These are phyloP conservation scores for Penicillium glabrum DNA, from an alignment of 2,329 filamentous ascomycete species.

Conservation along the genomic window DNA sequence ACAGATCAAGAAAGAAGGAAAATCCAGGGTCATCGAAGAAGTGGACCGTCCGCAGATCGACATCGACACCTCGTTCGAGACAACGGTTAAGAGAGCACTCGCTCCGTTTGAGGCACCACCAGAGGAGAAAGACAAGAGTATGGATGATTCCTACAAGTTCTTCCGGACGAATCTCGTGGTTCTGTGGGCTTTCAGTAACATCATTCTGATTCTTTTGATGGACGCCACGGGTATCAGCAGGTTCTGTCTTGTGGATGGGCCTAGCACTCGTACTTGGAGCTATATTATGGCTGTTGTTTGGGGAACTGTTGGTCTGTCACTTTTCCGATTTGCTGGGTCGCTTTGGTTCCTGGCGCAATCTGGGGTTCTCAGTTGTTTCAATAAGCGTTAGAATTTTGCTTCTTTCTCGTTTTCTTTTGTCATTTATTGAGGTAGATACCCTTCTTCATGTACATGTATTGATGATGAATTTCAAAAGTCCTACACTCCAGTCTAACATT, in stretches of 20 bases:
- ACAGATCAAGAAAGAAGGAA: slow-evolving; percentile 79
- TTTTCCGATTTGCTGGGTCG: slow-evolving; percentile 19
- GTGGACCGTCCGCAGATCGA: slow-evolving; percentile 92
- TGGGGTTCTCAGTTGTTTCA: slow-evolving; percentile 14
- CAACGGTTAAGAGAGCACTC: slow-evolving; percentile 87
- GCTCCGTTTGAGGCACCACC: slow-evolving; percentile 73
- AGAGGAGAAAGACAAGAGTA: slow-evolving; percentile 75
- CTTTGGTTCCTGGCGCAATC: slow-evolving; percentile 17
- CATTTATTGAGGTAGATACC: background rate
- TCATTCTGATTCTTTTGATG: slow-evolving; percentile 75
- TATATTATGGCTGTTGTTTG: slow-evolving; percentile 19
- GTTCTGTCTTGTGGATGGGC: slow-evolving; percentile 17
- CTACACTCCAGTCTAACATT: background rate
- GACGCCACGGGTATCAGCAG: slow-evolving; percentile 62
- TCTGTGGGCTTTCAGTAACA: slow-evolving; percentile 91
- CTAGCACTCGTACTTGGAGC: slow-evolving; percentile 8
- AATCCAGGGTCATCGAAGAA: slow-evolving; percentile 86
- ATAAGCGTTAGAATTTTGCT: background rate
- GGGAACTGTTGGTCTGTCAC: slow-evolving; percentile 19
- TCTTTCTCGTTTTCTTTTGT: background rate
- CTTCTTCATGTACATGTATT: background rate
- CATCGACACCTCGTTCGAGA: slow-evolving; percentile 93
- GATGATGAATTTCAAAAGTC: background rate
- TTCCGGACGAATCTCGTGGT: slow-evolving; percentile 93
- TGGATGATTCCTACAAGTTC: slow-evolving; percentile 97